A percentile compares a stretch with the other conserved stretches of the same genome.
phyloP scores from a whole-genome alignment of 768 basidiomycete species.

The Kwoniella sp. region DNA sequence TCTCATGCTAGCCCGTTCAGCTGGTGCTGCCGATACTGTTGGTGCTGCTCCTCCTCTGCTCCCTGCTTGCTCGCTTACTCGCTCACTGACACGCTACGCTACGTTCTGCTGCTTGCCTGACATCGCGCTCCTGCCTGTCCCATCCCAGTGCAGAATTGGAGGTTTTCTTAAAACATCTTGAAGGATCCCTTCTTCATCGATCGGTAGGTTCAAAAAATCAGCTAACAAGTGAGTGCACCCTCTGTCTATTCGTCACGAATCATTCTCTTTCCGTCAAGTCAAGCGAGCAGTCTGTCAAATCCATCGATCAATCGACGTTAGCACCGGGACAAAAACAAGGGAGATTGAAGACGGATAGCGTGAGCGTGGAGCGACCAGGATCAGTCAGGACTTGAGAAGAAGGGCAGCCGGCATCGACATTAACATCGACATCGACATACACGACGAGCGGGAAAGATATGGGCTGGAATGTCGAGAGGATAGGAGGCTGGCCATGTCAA shows the following conservation, averaged over 20 bases:
- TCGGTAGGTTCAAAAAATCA: constrained; percentile 24
- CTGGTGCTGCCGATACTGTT: too few species aligned
- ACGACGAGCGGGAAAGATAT: too few species aligned
- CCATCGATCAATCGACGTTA: not conserved
- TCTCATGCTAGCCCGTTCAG: too few species aligned
- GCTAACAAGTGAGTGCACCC: constrained; percentile 27
- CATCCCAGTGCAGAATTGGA: not conserved
- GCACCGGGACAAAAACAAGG: not conserved
- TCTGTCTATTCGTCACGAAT: not conserved
- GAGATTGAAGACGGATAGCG: not conserved
- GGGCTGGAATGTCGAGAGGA: too few species aligned
- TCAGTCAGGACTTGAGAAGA: too few species aligned
- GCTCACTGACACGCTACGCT: too few species aligned
- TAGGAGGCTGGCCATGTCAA: not conserved
- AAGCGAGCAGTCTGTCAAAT: too few species aligned
- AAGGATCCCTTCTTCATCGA: constrained; percentile 5
- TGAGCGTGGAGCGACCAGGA: not conserved
- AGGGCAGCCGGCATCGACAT: too few species aligned
- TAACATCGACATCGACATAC: too few species aligned
- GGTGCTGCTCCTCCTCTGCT: not conserved
- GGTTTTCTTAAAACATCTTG: constrained; percentile 5
- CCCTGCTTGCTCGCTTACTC: constrained; percentile 2
- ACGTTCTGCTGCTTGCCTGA: not conserved
- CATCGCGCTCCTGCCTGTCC: not conserved
- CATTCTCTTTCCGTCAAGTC: not conserved